phyloP scores from a whole-genome alignment of 768 basidiomycete genomes.

The Coprinopsis sp. region DNA sequence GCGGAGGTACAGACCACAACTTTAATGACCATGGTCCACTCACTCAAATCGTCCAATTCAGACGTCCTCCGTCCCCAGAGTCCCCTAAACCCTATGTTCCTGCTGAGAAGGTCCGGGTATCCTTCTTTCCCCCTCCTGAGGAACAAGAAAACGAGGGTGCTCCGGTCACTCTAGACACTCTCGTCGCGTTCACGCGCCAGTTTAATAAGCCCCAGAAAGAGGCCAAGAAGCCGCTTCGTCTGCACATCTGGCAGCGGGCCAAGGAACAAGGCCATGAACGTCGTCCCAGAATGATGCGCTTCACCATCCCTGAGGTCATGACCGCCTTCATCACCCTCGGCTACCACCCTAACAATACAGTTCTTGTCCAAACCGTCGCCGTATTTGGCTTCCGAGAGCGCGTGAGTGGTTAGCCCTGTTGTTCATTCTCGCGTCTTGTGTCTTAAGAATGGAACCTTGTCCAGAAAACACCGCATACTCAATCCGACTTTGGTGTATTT shows the following conservation, averaged over 20 bases:
- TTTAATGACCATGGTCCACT: slow-evolving; percentile 4
- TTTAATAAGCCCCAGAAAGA: slow-evolving; percentile 46
- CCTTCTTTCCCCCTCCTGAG: slow-evolving; percentile 38
- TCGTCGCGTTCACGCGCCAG: slow-evolving; percentile 51
- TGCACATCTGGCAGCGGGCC: slow-evolving; percentile 53
- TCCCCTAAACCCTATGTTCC: slow-evolving; percentile 58
- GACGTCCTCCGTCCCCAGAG: slow-evolving; percentile 50
- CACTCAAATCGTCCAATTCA: slow-evolving; percentile 14
- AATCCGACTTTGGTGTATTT: slow-evolving; percentile 63
- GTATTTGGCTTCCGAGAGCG: slow-evolving; percentile 71
- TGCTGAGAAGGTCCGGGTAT: slow-evolving; percentile 32
- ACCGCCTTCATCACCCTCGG: slow-evolving; percentile 57
- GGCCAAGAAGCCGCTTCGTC: slow-evolving; percentile 18
- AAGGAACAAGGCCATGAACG: slow-evolving; percentile 16
- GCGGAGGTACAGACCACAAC: slow-evolving; percentile 42
- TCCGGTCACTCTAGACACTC: slow-evolving; percentile 36
- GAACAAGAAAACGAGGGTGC: too few species aligned
- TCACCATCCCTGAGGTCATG: slow-evolving; percentile 61
- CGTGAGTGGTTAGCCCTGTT: slow-evolving; percentile 31
- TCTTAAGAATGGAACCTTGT: slow-evolving; percentile 3
- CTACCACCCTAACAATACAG: slow-evolving; percentile 27
- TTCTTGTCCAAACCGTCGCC: slow-evolving; percentile 59
- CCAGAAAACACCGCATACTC: slow-evolving; percentile 64
- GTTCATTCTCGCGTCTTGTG: slow-evolving; percentile 1
- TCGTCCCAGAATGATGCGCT: slow-evolving; percentile 46